phyloP scores from a whole-genome alignment of 768 basidiomycete genomes.

The Cystoderma amianthinum region DNA sequence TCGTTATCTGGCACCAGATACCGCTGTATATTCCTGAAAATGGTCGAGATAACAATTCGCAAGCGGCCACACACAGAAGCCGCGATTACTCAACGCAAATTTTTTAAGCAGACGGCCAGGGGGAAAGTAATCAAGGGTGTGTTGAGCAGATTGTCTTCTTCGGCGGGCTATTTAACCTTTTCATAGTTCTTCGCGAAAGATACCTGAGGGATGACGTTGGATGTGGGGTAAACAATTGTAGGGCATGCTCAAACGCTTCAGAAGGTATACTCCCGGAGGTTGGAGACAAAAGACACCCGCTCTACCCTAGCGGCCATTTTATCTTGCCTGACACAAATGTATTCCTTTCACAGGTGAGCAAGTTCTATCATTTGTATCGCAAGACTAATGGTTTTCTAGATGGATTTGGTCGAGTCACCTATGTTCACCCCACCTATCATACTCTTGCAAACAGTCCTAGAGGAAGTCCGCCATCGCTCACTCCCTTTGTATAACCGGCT shows the following conservation, averaged over 20 bases:
- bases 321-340: constrained; percentile 94
- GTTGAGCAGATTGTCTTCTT: background rate
- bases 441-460: constrained; percentile 89
- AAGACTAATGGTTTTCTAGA: constrained; percentile 39
- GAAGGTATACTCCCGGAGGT: constrained; percentile 45
- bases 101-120: constrained; percentile 91
- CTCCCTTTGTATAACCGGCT: constrained; percentile 90
- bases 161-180: constrained; percentile 1
- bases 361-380: constrained; percentile 9
- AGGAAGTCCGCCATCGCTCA: constrained; percentile 93
- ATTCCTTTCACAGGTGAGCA: constrained; percentile 88
- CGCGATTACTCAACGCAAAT: constrained; percentile 78
- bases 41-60: constrained; percentile 62
- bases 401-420: constrained; percentile 86
- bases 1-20: too few relatives aligned
- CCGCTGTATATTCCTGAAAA: too few relatives aligned
- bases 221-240: constrained; percentile 76
- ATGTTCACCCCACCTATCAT: constrained; percentile 77
- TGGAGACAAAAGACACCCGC: constrained; percentile 52
- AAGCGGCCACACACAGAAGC: constrained; percentile 70
- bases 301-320: constrained; percentile 66
- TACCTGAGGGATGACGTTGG: constrained; percentile 90
- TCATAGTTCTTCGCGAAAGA: constrained; percentile 80
- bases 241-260: constrained; percentile 40
- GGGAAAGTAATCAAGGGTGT: constrained; percentile 93